phyloP scores from a whole-genome alignment of 192 early-diverging fungal genomes.

The Gaertneriomyces sp. region DNA sequence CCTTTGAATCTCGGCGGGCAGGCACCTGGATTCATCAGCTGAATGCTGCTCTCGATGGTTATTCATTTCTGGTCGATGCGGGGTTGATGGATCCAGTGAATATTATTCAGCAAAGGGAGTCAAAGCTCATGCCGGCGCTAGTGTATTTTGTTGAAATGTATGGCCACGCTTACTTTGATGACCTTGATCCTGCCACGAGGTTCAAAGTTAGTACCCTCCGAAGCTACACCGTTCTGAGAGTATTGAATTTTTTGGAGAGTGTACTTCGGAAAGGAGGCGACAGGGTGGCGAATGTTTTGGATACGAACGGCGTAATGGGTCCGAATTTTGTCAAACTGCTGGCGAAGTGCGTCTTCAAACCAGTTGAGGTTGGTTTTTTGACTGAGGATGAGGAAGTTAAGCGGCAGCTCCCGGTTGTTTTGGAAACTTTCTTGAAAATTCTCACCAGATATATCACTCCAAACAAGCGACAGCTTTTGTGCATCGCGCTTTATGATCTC shows the following conservation, averaged over 20 bases:
- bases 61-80: constrained; percentile 34
- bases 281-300: not conserved
- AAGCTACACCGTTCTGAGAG: constrained; percentile 21
- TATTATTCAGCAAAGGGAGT: not conserved
- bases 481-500: too few species aligned
- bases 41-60: constrained; percentile 31
- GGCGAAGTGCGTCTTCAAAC: constrained; percentile 46
- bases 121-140: not conserved
- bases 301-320: constrained; percentile 23
- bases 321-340: constrained; percentile 40
- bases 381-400: constrained; percentile 33
- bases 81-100: constrained; percentile 11
- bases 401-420: constrained; percentile 13
- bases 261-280: not conserved
- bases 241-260: constrained; percentile 24
- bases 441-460: constrained; percentile 5
- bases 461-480: not conserved
- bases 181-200: constrained; percentile 7
- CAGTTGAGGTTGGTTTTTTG: constrained; percentile 32
- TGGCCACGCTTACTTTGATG: not conserved
- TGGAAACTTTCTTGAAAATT: constrained; percentile 16
- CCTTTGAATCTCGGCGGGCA: constrained; percentile 18
- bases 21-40: constrained; percentile 24
- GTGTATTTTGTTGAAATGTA: constrained; percentile 18
- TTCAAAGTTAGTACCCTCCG: constrained; percentile 6